Conservation (phyloP, 108 stramenopile species). For the Nitzschia sp. region DNA sequence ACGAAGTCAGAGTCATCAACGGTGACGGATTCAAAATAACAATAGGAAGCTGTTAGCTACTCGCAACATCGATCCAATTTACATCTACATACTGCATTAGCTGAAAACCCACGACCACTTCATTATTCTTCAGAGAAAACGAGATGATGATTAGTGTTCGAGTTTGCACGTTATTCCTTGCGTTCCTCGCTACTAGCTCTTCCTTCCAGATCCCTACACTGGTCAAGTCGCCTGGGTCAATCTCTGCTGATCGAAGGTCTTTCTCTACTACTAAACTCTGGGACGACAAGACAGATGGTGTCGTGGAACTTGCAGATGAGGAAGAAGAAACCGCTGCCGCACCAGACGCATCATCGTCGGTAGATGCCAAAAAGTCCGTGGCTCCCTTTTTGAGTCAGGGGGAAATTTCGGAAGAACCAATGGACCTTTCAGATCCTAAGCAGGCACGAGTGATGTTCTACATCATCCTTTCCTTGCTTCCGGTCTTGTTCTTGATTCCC, state of each 20-base stretch:
- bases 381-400: constrained; percentile 86
- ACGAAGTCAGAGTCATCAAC: no score
- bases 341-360: no score
- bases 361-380: constrained; percentile 3
- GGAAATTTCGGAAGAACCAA: constrained; percentile 62
- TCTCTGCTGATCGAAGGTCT: background rate
- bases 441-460: constrained; percentile 85
- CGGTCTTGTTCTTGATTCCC: constrained; percentile 84
- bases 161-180: no score
- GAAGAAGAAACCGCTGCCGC: constrained; percentile 8
- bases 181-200: background rate
- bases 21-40: no score
- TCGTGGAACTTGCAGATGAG: constrained; percentile 47
- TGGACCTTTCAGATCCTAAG: constrained; percentile 83
- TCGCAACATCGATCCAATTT: no score
- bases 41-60: no score
- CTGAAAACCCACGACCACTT: no score
- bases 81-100: no score
- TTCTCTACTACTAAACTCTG: background rate
- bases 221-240: background rate
- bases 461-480: constrained; percentile 80
- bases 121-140: no score
- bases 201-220: background rate
- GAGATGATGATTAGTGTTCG: no score
- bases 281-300: constrained; percentile 31